Base-by-base conservation (phyloP, 192 early-diverging fungal species). In the Linnemannia hyalina region DNA sequence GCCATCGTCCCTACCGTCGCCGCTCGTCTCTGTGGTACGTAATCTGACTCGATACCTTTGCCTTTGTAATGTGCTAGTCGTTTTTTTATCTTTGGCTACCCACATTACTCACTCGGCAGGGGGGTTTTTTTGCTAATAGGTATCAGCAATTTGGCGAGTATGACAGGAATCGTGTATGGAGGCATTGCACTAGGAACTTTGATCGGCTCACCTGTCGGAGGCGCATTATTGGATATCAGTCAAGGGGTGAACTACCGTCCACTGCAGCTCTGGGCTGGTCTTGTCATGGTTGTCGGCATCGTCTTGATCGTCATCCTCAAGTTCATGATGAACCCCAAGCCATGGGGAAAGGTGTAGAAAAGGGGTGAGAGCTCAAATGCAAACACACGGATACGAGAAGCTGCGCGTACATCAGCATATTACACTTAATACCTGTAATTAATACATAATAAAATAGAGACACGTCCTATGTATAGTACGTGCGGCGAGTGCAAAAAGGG, bases 1-100 rank as follows among this genome's bases (percentile, higher is more conserved):
- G 49, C 88, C 57, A 91, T 93, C 54, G 76, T 91, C 47, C 94
- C 90, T 26, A 92, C 89, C 35, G 89, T 89, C 35, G 93, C 88
- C 75, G 90, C 90, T 32, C 85, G 89, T 29, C 88, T 93, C 40
- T 92, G 87, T 85, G 81, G 77, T 78, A 80, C 44, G 44, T 11
- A 13, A 13, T 46, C 13, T 55, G 82, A 46, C 10, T 46, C 13
- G 13, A 13, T 13, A 9, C 11, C 0, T 15, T 11, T 46, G 44
- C 11, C 0, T 46, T 11, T 46, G 10, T 46, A 3, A 15, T 46
- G 10, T 46, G 9, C 13, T 15, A 15, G 3, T 46, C 13, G n/a
- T 11, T 46, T 52, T 32, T 77, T 20, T 70, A 6, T 22, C 54
- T 55, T 22, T 4, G 7, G 6, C 6, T 76, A 16, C n/a, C n/a